Conservation (phyloP, 371 early-diverging fungal genomes). For the Zancudomyces culisetae region DNA sequence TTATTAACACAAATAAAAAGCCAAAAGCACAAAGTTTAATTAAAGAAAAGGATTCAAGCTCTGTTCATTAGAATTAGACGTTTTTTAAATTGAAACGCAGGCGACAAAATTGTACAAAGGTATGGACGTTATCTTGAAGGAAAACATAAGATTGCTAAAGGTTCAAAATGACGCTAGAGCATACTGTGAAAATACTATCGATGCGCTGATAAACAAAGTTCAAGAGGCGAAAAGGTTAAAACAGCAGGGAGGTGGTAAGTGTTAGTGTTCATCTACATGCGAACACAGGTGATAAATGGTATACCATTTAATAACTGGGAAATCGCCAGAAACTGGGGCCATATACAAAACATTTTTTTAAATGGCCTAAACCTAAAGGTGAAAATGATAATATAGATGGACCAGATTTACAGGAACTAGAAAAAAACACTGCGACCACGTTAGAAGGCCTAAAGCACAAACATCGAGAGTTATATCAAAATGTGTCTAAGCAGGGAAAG, state of each 20-base stretch:
- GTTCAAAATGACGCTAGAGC: background rate
- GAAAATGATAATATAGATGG: no score
- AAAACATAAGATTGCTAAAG: background rate
- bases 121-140: background rate
- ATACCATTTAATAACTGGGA: background rate
- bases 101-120: no score
- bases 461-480: constrained; percentile 43
- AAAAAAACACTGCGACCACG: background rate
- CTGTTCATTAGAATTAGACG: no score
- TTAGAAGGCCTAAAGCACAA: constrained; percentile 20
- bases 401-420: background rate
- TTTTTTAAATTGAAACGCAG: no score
- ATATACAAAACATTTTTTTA: background rate
- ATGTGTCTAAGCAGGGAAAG: constrained; percentile 48
- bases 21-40: no score
- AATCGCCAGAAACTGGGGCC: background rate
- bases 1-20: no score
- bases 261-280: no score
- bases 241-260: no score
- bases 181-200: background rate
- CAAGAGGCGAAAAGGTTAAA: background rate
- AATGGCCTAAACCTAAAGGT: background rate
- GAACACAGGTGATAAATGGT: background rate
- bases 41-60: no score
- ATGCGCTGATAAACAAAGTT: background rate